Evolutionary conservation across 139 green algal genomes (phyloP), one percentile per base, ranked within the genome.

Genomic region (Chlorella sp.): DNA sequence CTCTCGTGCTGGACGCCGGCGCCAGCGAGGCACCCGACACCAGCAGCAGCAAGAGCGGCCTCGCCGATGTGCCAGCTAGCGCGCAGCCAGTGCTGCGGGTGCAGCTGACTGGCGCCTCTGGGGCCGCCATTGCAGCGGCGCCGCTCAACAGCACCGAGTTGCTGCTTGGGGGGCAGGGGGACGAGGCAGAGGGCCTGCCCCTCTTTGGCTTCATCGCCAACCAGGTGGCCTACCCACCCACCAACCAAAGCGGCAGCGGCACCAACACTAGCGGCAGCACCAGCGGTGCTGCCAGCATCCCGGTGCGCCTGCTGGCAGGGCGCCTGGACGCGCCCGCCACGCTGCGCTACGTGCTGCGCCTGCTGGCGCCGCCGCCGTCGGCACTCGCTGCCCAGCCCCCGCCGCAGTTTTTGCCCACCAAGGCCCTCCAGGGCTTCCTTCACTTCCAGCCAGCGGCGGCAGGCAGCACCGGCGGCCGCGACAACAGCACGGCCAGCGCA

Each of bases 121-220:
- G 78, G 3, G 86, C 86, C 30, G 37, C 36, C 77, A 86, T 90
- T 21, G 53, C 82, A 3, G 12, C 69, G 30, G 22, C 39, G 15
- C 66, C n/a, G 75, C 57, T 28, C 19, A 75, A 79, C 57, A 78
- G n/a, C 61, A 90, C 86, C 24, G 66, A 42, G 2, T 0, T 90
- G n/a, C 15, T 83, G 42, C 71, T 83, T 9, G 85, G 66, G 11
- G 26, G 71, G 68, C 84, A 75, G 42, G 61, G 61, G 11, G 37
- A 36, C 12, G 26, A 48, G 26, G 37, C 68, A n/a, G 84, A 19
- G 28, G 9, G 68, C 37, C 30, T 81, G n/a, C 90, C 90, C 7
- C 34, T 90, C 0, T 92, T 91, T 91, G 83, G 73, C 24, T 89
- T 84, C 32, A 22, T 78, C 2, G 68, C 73, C 83, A 81, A 86